A percentile compares a stretch with the other conserved stretches of the same genome.
Conservation (phyloP, 2,329 filamentous ascomycete species). For the Bipolaris bicolor region DNA sequence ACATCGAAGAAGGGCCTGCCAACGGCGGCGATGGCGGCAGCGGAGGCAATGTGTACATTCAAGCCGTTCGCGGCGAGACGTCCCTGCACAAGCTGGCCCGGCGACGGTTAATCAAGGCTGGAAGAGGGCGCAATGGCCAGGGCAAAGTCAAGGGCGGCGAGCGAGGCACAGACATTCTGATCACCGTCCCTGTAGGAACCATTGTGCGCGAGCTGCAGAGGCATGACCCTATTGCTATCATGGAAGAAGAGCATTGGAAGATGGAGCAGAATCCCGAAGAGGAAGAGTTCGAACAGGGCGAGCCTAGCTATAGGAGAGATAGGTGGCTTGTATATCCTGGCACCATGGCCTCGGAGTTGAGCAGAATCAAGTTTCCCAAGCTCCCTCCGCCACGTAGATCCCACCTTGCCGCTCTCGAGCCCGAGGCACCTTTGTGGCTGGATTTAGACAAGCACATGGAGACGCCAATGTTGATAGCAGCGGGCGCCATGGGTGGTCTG, state of each 20-base stretch:
- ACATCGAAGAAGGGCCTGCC: slow-evolving; percentile 82
- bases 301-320: slow-evolving; percentile 59
- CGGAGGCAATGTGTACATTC: slow-evolving; percentile 92
- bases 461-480: slow-evolving; percentile 81
- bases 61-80: slow-evolving; percentile 88
- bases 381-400: slow-evolving; percentile 63
- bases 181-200: slow-evolving; percentile 91
- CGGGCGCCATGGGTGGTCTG: slow-evolving; percentile 85
- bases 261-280: slow-evolving; percentile 32
- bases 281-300: slow-evolving; percentile 37
- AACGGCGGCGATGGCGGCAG: slow-evolving; percentile 95
- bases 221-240: slow-evolving; percentile 76
- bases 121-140: slow-evolving; percentile 77
- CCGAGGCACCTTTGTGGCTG: slow-evolving; percentile 69
- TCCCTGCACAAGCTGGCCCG: slow-evolving; percentile 90
- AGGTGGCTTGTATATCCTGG: slow-evolving; percentile 91
- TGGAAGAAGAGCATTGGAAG: slow-evolving; percentile 54
- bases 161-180: slow-evolving; percentile 83
- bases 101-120: slow-evolving; percentile 74
- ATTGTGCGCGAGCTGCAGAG: slow-evolving; percentile 83
- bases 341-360: slow-evolving; percentile 72
- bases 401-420: slow-evolving; percentile 69
- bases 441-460: slow-evolving; percentile 73
- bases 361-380: slow-evolving; percentile 63
- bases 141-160: slow-evolving; percentile 76